phyloP scores from a whole-genome alignment of 2,329 filamentous ascomycete genomes.

The Knoxdaviesia proteae region DNA sequence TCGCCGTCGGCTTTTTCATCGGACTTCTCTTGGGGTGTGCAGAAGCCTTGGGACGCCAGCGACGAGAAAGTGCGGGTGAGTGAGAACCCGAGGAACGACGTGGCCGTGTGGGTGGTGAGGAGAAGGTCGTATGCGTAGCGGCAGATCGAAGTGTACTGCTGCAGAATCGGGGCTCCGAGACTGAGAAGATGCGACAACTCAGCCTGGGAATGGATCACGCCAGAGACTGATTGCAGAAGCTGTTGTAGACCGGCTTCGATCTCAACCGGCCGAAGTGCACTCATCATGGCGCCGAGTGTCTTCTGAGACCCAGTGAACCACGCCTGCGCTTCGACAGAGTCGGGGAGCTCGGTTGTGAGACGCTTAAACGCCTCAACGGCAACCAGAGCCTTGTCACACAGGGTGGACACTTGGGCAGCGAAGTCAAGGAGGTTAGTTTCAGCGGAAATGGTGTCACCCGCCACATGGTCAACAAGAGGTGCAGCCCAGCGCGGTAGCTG shows the following conservation, averaged over 20 bases:
- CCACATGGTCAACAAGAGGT: conserved; percentile 8
- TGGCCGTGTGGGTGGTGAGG: conserved; percentile 44
- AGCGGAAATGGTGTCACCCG: conserved; percentile 3
- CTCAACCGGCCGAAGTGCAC: conserved; percentile 3
- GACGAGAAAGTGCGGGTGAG: conserved; percentile 61
- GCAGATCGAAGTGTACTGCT: conserved; percentile 48
- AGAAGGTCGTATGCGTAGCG: conserved; percentile 36
- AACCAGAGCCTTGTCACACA: conserved; percentile 60
- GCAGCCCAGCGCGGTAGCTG: conserved; percentile 47
- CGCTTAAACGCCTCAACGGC: conserved; percentile 54
- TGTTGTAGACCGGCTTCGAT: conserved; percentile 16
- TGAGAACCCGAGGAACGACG: conserved; percentile 53
- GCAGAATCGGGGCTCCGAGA: conserved; percentile 47
- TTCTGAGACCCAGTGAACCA: conserved; percentile 21
- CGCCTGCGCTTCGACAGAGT: conserved; percentile 35
- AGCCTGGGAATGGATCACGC: not conserved
- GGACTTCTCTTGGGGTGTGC: conserved; percentile 65
- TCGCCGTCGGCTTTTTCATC: conserved; percentile 47
- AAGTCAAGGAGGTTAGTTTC: conserved; percentile 20
- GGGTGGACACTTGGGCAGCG: conserved; percentile 34
- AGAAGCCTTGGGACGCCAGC: conserved; percentile 73
- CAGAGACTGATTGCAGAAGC: conserved; percentile 12
- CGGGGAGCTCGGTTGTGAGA: conserved; percentile 28
- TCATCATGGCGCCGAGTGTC: conserved; percentile 1
- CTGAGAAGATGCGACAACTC: conserved; percentile 22